Percentiles rank a stretch among this genome's conserved stretches.
These are phyloP conservation scores for Yamadazyma songkhlaensis DNA, from an alignment of 1,139 yeast species.

Conservation along the genomic window DNA sequence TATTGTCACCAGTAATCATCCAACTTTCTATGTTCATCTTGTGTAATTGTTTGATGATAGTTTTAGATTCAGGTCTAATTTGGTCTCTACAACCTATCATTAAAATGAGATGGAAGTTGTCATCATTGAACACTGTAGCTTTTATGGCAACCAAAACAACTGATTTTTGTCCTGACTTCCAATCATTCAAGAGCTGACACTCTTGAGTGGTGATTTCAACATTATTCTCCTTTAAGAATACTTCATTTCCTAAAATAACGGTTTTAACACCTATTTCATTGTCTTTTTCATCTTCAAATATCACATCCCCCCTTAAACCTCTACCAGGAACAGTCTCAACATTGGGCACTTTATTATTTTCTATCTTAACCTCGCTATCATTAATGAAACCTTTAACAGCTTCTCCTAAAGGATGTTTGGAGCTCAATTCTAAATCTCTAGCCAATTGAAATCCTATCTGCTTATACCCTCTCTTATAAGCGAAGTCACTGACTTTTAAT, in stretches of 20 bases:
- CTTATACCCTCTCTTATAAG: constrained; percentile 14
- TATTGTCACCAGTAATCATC: constrained; percentile 75
- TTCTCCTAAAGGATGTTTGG: constrained; percentile 67
- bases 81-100: constrained; percentile 64
- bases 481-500: constrained; percentile 52
- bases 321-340: constrained; percentile 57
- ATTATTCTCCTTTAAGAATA: constrained; percentile 45
- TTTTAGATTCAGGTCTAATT: constrained; percentile 58
- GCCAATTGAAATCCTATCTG: constrained; percentile 43
- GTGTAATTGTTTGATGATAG: constrained; percentile 48
- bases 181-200: constrained; percentile 31
- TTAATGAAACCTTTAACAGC: constrained; percentile 51
- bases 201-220: constrained; percentile 25
- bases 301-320: constrained; percentile 50
- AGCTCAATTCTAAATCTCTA: constrained; percentile 60
- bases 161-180: constrained; percentile 68
- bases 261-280: constrained; percentile 26
- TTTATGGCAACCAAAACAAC: constrained; percentile 54
- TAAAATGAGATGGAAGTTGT: constrained; percentile 37
- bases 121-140: constrained; percentile 24
- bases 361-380: constrained; percentile 4
- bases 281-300: constrained; percentile 18
- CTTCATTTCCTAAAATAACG: constrained; percentile 67
- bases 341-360: constrained; percentile 41
- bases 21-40: constrained; percentile 54